Evolutionary conservation across 345 rosid species (phyloP).

Genomic region (Eutrema yunnanense): DNA sequence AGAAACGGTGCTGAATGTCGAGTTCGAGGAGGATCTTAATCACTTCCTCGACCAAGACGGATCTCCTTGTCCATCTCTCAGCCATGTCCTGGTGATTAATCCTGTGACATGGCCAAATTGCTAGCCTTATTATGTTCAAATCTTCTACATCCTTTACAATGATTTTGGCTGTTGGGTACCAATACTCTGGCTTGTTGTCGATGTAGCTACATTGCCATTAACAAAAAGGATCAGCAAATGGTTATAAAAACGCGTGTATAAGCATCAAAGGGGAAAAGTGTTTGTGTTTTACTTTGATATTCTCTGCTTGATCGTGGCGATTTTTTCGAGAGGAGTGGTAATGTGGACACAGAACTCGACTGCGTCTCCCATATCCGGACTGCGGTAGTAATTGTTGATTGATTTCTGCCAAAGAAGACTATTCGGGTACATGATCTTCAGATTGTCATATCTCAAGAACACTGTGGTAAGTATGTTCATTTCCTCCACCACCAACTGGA

Average conservation of each 20-base stretch:
- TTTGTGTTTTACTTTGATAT: conserved; percentile 39
- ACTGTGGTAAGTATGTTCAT: conserved; percentile 88
- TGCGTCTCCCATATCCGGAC: conserved; percentile 87
- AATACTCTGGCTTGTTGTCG: conserved; percentile 64
- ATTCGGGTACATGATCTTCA: conserved; percentile 61
- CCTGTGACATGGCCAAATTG: conserved; percentile 62
- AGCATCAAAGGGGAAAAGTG: not conserved
- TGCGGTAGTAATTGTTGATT: conserved; percentile 71
- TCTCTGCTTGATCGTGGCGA: conserved; percentile 51
- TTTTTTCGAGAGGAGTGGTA: conserved; percentile 60
- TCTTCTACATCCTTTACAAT: conserved; percentile 49
- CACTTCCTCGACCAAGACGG: conserved; percentile 59
- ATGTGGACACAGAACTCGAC: conserved; percentile 71
- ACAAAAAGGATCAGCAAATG: not conserved
- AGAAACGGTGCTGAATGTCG: conserved; percentile 61
- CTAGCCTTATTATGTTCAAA: conserved; percentile 43
- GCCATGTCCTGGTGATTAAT: conserved; percentile 63
- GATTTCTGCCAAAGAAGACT: conserved; percentile 56
- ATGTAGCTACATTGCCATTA: conserved; percentile 40
- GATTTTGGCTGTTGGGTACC: conserved; percentile 54
- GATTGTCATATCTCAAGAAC: conserved; percentile 74
- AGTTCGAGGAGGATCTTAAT: conserved; percentile 58
- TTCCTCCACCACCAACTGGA: conserved; percentile 75
- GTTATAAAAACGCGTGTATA: not conserved
- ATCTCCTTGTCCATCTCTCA: conserved; percentile 57